A percentile compares a stretch with the other conserved stretches of the same genome.
Evolutionary conservation across 139 green algal genomes (phyloP).

Genomic region (Eudorina sp.): DNA sequence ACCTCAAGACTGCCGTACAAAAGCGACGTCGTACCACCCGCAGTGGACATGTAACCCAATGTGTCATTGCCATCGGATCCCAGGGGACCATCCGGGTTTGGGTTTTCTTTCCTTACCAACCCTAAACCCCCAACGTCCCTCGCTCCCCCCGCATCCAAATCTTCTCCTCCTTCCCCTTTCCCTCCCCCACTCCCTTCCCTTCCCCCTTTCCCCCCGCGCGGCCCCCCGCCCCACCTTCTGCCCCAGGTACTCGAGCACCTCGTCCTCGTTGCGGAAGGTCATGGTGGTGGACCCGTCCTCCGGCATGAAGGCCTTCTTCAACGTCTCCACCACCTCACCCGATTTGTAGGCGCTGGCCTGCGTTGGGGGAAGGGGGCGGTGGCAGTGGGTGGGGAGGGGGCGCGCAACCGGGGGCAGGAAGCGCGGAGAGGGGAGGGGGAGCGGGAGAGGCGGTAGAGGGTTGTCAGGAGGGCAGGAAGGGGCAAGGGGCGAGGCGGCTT

Average conservation of each 20-base stretch:
- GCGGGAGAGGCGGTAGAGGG: not conserved
- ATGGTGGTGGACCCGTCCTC: slow-evolving; percentile 59
- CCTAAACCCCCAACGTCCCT: too few relatives aligned
- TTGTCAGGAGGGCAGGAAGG: too few relatives aligned
- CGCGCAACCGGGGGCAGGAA: not conserved
- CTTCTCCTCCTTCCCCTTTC: not conserved
- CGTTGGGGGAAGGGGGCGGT: too few relatives aligned
- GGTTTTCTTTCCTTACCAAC: too few relatives aligned
- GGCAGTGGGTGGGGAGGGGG: not conserved
- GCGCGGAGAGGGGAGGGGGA: not conserved
- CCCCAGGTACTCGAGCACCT: slow-evolving; percentile 79
- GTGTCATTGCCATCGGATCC: too few relatives aligned
- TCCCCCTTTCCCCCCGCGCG: not conserved
- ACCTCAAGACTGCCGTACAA: too few relatives aligned
- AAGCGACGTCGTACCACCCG: too few relatives aligned
- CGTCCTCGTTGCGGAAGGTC: slow-evolving; percentile 70
- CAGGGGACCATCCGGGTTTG: too few relatives aligned
- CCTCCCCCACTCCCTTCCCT: not conserved
- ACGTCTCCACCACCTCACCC: slow-evolving; percentile 76
- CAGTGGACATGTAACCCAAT: too few relatives aligned
- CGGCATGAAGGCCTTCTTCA: slow-evolving; percentile 79
- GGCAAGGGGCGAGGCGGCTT: too few relatives aligned
- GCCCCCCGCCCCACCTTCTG: slow-evolving; percentile 51
- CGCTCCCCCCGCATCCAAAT: too few relatives aligned
- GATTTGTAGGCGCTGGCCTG: slow-evolving; percentile 78